Evolutionary conservation across 2,329 filamentous ascomycete genomes (phyloP).

Genomic region (Cladosporium halotolerans): DNA sequence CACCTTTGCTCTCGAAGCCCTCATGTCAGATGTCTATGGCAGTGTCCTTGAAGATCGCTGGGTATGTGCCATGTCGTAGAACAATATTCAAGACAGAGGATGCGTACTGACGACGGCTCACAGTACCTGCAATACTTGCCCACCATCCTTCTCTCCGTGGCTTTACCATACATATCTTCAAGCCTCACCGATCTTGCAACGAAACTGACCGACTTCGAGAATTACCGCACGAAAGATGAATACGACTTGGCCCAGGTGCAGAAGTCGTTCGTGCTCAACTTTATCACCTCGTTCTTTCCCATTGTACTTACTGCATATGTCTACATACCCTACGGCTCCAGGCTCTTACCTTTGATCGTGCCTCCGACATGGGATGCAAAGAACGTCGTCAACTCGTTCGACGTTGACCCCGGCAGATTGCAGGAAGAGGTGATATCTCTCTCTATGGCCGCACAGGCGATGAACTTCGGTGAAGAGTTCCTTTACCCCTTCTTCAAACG

Average conservation of each 20-base stretch:
- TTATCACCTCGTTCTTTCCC: conserved; percentile 89
- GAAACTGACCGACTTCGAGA: conserved; percentile 57
- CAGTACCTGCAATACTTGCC: conserved; percentile 8
- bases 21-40: conserved; percentile 9
- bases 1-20: conserved; percentile 1
- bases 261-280: conserved; percentile 94
- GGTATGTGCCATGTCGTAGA: not conserved
- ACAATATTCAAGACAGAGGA: too few relatives aligned
- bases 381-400: conserved; percentile 56
- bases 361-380: conserved; percentile 71
- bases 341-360: conserved; percentile 73
- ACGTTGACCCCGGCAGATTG: conserved; percentile 77
- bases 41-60: conserved; percentile 1
- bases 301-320: conserved; percentile 87
- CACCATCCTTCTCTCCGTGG: conserved; percentile 1
- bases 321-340: conserved; percentile 82
- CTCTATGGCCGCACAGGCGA: conserved; percentile 85
- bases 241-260: conserved; percentile 79
- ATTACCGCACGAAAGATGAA: conserved; percentile 81
- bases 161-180: conserved; percentile 1
- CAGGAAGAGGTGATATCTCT: conserved; percentile 93
- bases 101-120: not conserved
- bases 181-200: conserved; percentile 46
- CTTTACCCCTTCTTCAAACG: conserved; percentile 80
- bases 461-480: conserved; percentile 79